Conservation (phyloP, 2,329 filamentous ascomycete genomes). For the Periglandula ipomoeae region DNA sequence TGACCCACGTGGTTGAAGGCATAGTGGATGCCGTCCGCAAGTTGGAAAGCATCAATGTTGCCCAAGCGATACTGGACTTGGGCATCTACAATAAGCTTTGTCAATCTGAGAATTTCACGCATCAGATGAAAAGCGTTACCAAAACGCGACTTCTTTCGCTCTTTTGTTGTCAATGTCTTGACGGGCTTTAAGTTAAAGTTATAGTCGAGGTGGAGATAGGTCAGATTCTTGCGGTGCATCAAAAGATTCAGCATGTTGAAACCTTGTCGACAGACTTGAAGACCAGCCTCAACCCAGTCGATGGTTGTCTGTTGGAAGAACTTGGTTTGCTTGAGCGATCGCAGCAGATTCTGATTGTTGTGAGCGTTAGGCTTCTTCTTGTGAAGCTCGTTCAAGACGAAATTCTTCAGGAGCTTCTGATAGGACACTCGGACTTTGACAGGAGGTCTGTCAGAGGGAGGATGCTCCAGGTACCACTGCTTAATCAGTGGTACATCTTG, state of each 20-base stretch:
- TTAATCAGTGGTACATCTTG: constrained; percentile 96
- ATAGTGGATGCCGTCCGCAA: constrained; percentile 97
- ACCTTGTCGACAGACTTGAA: constrained; percentile 95
- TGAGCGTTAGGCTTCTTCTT: constrained; percentile 93
- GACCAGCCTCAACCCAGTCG: constrained; percentile 96
- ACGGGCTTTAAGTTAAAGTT: constrained; percentile 99
- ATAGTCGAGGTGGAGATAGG: constrained; percentile 96
- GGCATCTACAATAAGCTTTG: constrained; percentile 95
- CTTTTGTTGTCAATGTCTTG: constrained; percentile 96
- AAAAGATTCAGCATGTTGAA: constrained; percentile 99
- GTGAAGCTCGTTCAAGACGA: constrained; percentile 91
- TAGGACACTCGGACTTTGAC: constrained; percentile 98
- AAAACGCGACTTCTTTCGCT: constrained; percentile 98
- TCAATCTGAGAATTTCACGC: constrained; percentile 92
- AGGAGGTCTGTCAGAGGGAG: constrained; percentile 72
- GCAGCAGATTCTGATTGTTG: constrained; percentile 86
- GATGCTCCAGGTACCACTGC: constrained; percentile 97
- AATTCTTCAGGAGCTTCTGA: constrained; percentile 94
- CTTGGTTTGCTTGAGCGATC: constrained; percentile 88
- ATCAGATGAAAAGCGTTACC: constrained; percentile 99
- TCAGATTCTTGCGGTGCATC: constrained; percentile 97
- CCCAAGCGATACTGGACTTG: constrained; percentile 96
- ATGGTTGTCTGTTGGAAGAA: constrained; percentile 99
- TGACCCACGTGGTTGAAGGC: constrained; percentile 99
- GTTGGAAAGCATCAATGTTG: constrained; percentile 97